Evolutionary conservation across 805 yeast species (phyloP), one percentile per base, ranked within the genome.

Genomic region (Zygosaccharomyces pseudorouxii): DNA sequence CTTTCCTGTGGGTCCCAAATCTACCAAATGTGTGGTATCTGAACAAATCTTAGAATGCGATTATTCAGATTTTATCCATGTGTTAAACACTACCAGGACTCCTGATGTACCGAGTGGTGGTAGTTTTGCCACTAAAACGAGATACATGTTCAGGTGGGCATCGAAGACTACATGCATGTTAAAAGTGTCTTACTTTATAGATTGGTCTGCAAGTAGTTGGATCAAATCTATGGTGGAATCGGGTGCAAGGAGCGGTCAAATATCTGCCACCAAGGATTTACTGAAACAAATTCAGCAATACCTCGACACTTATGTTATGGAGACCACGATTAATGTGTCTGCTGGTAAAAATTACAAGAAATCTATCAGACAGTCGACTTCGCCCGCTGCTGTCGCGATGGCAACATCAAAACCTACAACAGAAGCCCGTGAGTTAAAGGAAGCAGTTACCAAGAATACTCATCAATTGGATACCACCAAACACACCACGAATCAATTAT

Each of bases 71-170:
- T 75, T 75, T 54, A 77, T 88, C 29, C 76, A 80, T 50, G 80
- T 89, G 1, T 68, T 81, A 2, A 80, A 82, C 37, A 72, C 78
- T 1, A 80, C 92, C 0, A 72, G 70, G 36, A 90, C 99, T 0
- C 99, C 99, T 0, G 93, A 89, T 61, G 98, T 93, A 12, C 99
- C 99, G 0, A 85, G 90, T 58, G 99, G 99, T 4, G 76, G 76
- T 38, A 77, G 86, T 0, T 93, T 93, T 64, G 73, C 77, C 28
- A 89, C 89, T 1, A 75, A 80, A 53, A 87, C 96, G 0, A 74
- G 86, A 51, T 86, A 81, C 58, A 71, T 82, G 39, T 68, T 89
- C 47, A 74, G 84, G 2, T 93, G 99, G 98, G 89, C 75, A 0
- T 73, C 71, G 7, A 66, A 73, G 25, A 86, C 84, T 58, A 64